These are phyloP conservation scores for Boeremia lycopersici DNA, from an alignment of 2,329 filamentous ascomycete species.

Conservation along the genomic window DNA sequence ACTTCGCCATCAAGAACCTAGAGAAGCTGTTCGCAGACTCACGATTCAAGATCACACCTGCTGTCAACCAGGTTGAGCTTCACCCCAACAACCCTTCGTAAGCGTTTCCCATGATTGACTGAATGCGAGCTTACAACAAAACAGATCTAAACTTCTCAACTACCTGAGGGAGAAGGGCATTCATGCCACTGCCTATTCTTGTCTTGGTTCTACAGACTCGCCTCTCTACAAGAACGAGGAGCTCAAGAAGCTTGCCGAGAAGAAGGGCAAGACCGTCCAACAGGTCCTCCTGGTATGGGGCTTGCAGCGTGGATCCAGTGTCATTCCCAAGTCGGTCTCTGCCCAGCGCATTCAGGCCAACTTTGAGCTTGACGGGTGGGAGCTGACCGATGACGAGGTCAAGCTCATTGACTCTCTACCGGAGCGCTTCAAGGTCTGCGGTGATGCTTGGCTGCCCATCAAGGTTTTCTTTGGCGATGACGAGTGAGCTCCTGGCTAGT, in stretches of 20 bases:
- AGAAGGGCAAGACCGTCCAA: slow-evolving; percentile 71
- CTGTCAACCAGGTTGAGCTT: slow-evolving; percentile 83
- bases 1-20: slow-evolving; percentile 81
- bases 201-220: slow-evolving; percentile 73
- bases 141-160: slow-evolving; percentile 70
- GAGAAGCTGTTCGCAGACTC: slow-evolving; percentile 73
- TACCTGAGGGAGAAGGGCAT: slow-evolving; percentile 77
- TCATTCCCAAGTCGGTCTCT: slow-evolving; percentile 85
- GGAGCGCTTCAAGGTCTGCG: slow-evolving; percentile 76
- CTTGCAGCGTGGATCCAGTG: slow-evolving; percentile 77
- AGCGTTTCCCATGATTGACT: not conserved
- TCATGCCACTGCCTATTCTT: slow-evolving; percentile 76
- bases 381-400: slow-evolving; percentile 74
- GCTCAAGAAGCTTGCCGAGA: slow-evolving; percentile 65
- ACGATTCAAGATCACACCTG: slow-evolving; percentile 65
- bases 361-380: slow-evolving; percentile 75
- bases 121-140: slow-evolving; percentile 14
- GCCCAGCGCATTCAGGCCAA: slow-evolving; percentile 76
- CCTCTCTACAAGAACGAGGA: slow-evolving; percentile 71
- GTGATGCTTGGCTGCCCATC: slow-evolving; percentile 73
- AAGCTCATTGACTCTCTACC: slow-evolving; percentile 69
- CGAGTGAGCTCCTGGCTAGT: slow-evolving; percentile 57
- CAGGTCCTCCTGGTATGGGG: slow-evolving; percentile 84
- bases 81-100: slow-evolving; percentile 79
- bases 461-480: slow-evolving; percentile 86